phyloP scores from a whole-genome alignment of 768 basidiomycete genomes.

The Tricholoma flavovirens region DNA sequence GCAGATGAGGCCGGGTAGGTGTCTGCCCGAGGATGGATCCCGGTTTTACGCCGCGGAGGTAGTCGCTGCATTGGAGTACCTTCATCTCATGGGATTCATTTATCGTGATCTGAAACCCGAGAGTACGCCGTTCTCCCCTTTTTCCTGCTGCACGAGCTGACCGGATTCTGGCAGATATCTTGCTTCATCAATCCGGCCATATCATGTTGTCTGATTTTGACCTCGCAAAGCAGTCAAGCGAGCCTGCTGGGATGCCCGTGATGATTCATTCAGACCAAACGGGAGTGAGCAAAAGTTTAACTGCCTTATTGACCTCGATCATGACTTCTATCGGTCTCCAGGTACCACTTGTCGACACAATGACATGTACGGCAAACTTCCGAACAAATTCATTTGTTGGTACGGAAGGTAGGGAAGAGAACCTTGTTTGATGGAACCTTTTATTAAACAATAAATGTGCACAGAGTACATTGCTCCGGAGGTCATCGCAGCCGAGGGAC shows the following conservation, averaged over 20 bases:
- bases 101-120: conserved; percentile 99
- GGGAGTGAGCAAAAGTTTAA: conserved; percentile 56
- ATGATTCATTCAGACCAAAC: conserved; percentile 85
- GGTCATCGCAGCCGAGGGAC: conserved; percentile 93
- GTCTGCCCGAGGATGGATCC: conserved; percentile 90
- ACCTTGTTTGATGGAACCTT: conserved; percentile 14
- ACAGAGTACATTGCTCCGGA: conserved; percentile 99
- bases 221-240: conserved; percentile 91
- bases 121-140: conserved; percentile 56
- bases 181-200: conserved; percentile 96
- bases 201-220: conserved; percentile 99
- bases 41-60: conserved; percentile 99
- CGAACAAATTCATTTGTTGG: conserved; percentile 99
- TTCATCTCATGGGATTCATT: conserved; percentile 99
- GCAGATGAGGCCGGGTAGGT: conserved; percentile 94
- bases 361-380: conserved; percentile 96
- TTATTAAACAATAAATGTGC: conserved; percentile 21
- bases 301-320: conserved; percentile 5
- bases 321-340: conserved; percentile 24
- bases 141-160: conserved; percentile 2
- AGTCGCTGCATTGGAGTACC: conserved; percentile 93
- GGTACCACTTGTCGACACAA: conserved; percentile 93
- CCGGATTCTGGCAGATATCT: conserved; percentile 63
- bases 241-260: conserved; percentile 79
- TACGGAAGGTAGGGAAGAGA: conserved; percentile 73